Percentiles rank a stretch among this genome's conserved stretches.
These are phyloP conservation scores for Colletotrichum kahawae DNA, from an alignment of 2,329 filamentous ascomycete genomes.

Conservation along the genomic window DNA sequence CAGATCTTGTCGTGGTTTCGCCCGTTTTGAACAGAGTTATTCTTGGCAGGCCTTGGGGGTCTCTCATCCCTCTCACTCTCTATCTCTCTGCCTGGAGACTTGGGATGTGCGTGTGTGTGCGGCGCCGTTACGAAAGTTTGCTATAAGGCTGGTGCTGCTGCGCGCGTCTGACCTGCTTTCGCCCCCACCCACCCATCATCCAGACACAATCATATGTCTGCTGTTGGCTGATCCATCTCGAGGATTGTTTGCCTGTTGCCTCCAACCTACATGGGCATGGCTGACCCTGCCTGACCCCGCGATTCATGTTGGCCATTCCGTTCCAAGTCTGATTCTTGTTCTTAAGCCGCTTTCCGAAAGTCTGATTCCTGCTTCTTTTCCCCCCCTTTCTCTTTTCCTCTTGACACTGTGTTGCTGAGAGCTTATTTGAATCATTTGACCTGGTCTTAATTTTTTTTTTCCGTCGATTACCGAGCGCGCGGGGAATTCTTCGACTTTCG, in stretches of 20 bases:
- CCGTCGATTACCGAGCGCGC: background rate
- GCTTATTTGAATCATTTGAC: background rate
- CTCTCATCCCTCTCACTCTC: background rate
- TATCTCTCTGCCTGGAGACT: background rate
- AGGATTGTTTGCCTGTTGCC: background rate
- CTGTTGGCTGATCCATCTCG: background rate
- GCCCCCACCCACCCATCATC: background rate
- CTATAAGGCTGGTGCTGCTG: background rate
- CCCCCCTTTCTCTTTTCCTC: background rate
- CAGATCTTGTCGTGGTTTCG: background rate
- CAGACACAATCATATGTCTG: background rate
- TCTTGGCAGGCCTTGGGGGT: background rate
- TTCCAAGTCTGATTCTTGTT: background rate
- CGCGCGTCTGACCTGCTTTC: background rate
- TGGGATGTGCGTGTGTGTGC: background rate
- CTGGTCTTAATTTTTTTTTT: background rate
- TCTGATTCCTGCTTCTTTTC: background rate
- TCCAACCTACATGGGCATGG: background rate
- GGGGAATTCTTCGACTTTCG: background rate
- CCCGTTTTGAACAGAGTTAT: background rate
- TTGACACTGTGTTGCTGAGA: background rate
- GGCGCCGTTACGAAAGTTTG: background rate
- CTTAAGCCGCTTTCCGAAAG: background rate
- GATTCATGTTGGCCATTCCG: background rate
- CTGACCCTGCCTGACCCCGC: conserved; percentile 8